Evolutionary conservation across 2,329 filamentous ascomycete genomes (phyloP), one percentile per base, ranked within the genome.

Genomic region (Claviceps maximensis): DNA sequence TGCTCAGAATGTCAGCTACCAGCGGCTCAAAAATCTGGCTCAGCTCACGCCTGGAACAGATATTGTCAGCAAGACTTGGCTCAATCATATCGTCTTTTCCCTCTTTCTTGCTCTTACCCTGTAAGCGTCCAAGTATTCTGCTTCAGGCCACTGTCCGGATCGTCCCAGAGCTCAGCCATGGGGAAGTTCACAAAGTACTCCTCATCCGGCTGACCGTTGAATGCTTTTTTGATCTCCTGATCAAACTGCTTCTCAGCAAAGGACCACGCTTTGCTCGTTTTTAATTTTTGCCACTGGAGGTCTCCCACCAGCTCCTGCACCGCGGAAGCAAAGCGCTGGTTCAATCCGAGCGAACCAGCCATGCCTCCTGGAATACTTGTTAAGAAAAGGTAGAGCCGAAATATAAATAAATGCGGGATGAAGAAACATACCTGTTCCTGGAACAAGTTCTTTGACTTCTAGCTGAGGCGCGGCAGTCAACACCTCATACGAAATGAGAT

Each of bases 401-500:
- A 29, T 7, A 12, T 15, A 8, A n/a, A 5, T 7, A 15, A 5
- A n/a, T n/a, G 21, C 25, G 21, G 3, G 3, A 17, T 4, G 1
- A 1, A 17, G 15, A 27, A 9, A 29, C 50, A 23, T 53, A 59
- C 61, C 61, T 49, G 52, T 58, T 4, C 62, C 60, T 0, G 59
- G 59, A 10, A 64, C 59, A 0, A 63, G 19, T 48, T 64, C 61
- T 10, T 55, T 60, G 0, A 62, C 23, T n/a, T 59, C 21, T 0
- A 63, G 53, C 2, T 5, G 54, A 1, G 62, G 62, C 3, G 12
- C 4, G 19, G 29, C 27, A 7, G 36, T 12, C 21, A 51, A 67
- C 40, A 79, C 69, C 52, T 72, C 71, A 56, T 79, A 79, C 12
- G 72, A 74, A 51, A 79, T 77, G 17, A 79, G 63, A 58, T 79